phyloP scores from a whole-genome alignment of 495 filamentous ascomycete genomes.

The Lepraria neglecta region DNA sequence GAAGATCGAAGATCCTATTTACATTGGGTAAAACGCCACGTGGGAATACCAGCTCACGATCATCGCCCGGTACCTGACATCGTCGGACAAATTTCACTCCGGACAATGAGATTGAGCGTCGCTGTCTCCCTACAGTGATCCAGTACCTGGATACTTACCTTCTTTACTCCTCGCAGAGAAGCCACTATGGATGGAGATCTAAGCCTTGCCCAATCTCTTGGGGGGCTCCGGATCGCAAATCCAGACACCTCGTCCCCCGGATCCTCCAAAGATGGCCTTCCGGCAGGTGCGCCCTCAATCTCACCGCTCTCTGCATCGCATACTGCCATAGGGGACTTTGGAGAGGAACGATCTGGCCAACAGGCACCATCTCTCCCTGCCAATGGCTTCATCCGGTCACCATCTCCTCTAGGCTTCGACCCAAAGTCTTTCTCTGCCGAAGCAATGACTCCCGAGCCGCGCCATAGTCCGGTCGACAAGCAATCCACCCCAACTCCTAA shows the following conservation, averaged over 20 bases:
- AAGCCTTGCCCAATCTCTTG: conserved; percentile 86
- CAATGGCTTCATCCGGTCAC: conserved; percentile 24
- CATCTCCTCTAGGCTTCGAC: conserved; percentile 36
- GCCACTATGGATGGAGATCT: conserved; percentile 80
- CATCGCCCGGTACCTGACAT: background rate
- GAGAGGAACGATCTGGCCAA: conserved; percentile 9
- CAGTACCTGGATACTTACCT: background rate
- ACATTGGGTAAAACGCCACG: conserved; percentile 1
- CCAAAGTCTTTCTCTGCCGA: conserved; percentile 33
- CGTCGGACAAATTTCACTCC: background rate
- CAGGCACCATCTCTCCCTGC: conserved; percentile 15
- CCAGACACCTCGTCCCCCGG: conserved; percentile 73
- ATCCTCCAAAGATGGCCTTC: conserved; percentile 38
- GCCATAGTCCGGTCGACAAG: conserved; percentile 14
- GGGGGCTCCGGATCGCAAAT: conserved; percentile 94
- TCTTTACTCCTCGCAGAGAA: background rate
- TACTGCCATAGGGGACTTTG: conserved; percentile 3
- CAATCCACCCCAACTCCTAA: conserved; percentile 19
- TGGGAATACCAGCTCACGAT: conserved; percentile 6
- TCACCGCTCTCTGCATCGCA: conserved; percentile 23
- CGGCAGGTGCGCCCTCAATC: conserved; percentile 12
- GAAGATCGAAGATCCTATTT: background rate
- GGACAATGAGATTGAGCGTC: background rate
- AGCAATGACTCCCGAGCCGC: conserved; percentile 16
- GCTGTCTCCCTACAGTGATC: background rate